Evolutionary conservation across 352 stramenopile genomes (phyloP).

Genomic region (Globisporangium lucens): DNA sequence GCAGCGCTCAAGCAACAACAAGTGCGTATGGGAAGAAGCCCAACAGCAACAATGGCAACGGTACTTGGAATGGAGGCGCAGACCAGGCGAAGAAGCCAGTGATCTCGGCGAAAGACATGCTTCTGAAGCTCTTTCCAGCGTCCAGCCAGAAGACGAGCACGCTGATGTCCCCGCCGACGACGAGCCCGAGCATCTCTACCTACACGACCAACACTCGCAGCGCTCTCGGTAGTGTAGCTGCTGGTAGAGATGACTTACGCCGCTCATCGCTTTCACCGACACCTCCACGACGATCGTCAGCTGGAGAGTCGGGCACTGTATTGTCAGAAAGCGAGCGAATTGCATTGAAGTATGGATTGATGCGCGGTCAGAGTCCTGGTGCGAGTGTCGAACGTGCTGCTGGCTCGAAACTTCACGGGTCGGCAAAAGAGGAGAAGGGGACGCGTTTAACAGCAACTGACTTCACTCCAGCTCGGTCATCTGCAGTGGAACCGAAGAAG

Average conservation of each 20-base stretch:
- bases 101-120: constrained; percentile 57
- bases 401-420: neutral
- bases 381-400: too few relatives aligned
- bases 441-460: neutral
- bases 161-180: neutral
- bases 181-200: neutral
- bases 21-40: neutral
- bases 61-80: neutral
- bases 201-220: neutral
- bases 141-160: constrained; percentile 1
- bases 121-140: constrained; percentile 45
- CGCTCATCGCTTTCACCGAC: neutral
- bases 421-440: neutral
- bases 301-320: neutral
- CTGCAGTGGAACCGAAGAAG: constrained; percentile 4
- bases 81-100: constrained; percentile 37
- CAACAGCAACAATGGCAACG: neutral
- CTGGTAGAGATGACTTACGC: neutral
- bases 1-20: neutral
- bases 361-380: constrained; percentile 16
- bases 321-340: constrained; percentile 50
- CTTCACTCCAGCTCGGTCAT: neutral
- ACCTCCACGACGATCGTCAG: neutral
- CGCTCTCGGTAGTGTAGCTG: neutral
- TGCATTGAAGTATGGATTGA: constrained; percentile 59